Percentiles rank a stretch among this genome's conserved stretches.
phyloP scores from a whole-genome alignment of 768 basidiomycete species.

The Cystobasidium ongulense region DNA sequence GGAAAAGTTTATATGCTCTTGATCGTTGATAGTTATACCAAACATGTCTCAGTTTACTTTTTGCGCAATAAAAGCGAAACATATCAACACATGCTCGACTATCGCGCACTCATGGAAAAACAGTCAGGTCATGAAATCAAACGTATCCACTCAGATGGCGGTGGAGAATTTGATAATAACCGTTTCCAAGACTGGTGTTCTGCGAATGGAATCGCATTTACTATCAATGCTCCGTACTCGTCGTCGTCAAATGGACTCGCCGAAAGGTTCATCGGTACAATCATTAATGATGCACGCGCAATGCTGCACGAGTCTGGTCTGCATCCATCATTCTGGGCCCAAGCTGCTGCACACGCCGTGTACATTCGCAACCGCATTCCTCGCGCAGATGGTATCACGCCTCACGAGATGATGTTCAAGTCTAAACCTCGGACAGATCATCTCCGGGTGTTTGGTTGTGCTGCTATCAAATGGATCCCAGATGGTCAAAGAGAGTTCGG shows the following conservation, averaged over 20 bases:
- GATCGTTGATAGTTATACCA: not conserved
- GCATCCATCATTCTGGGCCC: not conserved
- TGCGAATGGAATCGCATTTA: not conserved
- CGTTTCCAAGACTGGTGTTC: not conserved
- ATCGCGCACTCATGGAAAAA: slow-evolving; percentile 1
- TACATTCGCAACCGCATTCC: slow-evolving; percentile 18
- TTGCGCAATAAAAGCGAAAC: not conserved
- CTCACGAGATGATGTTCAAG: slow-evolving; percentile 6
- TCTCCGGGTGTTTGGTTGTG: slow-evolving; percentile 10
- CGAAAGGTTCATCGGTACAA: slow-evolving; percentile 9
- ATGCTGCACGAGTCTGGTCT: not conserved
- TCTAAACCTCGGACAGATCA: not conserved
- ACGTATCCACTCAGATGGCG: slow-evolving; percentile 19
- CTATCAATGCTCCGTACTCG: not conserved
- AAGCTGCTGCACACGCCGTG: not conserved
- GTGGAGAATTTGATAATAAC: slow-evolving; percentile 18
- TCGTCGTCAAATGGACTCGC: not conserved
- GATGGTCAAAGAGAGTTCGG: not conserved
- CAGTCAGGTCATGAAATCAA: slow-evolving; percentile 10
- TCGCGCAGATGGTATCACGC: not conserved
- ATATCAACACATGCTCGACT: not conserved
- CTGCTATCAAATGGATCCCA: slow-evolving; percentile 2
- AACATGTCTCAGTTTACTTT: not conserved
- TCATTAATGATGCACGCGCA: slow-evolving; percentile 8
- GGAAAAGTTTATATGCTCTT: slow-evolving; percentile 7